Base-by-base conservation (phyloP, 2,329 filamentous ascomycete species). In the Aspergillus ustus region DNA sequence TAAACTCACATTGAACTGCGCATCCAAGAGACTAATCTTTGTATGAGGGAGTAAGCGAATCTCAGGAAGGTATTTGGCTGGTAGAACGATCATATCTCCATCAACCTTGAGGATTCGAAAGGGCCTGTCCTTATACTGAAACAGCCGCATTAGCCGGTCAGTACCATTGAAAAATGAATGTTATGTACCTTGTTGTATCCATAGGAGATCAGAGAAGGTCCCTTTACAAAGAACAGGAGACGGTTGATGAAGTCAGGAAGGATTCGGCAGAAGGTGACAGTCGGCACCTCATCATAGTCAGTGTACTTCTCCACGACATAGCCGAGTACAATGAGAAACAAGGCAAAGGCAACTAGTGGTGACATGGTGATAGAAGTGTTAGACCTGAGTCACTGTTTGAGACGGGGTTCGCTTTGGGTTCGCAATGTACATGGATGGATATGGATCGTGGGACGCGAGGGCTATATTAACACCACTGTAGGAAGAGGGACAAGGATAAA, bases 71-170 rank as follows among this genome's bases (percentile, higher is more conserved):
- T 74, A 75, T 20, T 65, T 71, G 4, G 59, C 53, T 13, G 73
- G 72, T 49, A 75, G 55, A 3, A 74, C 65, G 8, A 73, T 61
- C 28, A 74, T 43, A 57, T 74, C 71, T 9, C 69, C 69, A 57
- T 75, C 72, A 2, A 68, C 61, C 17, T 72, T 73, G 25, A 72
- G 64, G 28, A 75, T 63, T 4, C 70, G 67, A 52, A 69, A 75
- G 2, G 72, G 68, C 4, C 37, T 60, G 25, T 71, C 62, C 45
- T 66, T 70, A 62, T 70, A 73, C 72, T 74, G 52, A n/a, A 45
- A 11, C 2, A 19, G 37, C n/a, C 3, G 8, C 9, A 20, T 56
- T 19, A 56, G 53, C 6, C 9, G 11, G 28, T 11, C 15, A n/a
- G 15, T 20, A 29, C 4, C 44, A 15, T 34, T 9, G 17, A n/a